Evolutionary conservation across 176 grass and related monocot species (phyloP), one percentile per base, ranked within the genome.

Genomic region (Musa beccarii): DNA sequence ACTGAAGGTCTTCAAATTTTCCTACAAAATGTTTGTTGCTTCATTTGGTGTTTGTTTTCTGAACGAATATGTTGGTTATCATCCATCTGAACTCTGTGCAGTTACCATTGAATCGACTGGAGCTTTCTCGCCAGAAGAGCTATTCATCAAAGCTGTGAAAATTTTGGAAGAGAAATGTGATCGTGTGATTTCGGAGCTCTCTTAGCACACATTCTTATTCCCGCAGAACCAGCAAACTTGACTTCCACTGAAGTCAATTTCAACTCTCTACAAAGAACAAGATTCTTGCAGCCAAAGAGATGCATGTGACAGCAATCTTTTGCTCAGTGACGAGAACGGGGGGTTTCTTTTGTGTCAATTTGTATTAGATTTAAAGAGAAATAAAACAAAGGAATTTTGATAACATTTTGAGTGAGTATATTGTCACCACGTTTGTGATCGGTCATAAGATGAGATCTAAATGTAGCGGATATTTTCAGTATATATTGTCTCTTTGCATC

Each of bases 141-240:
- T 96, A 12, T 90, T 96, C 81, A 90, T 76, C 20, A 89, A 96
- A 83, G 93, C 89, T 15, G 79, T 96, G 25, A 89, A 88, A 67
- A 83, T 90, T 69, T 81, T 96, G 28, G 85, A 89, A 79, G 89
- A 92, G 56, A 96, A 96, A 74, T 92, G 93, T 6, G 81, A 81
- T 63, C 71, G 83, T 62, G 85, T 92, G 66, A 84, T 96, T 83
- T 88, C 89, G 17, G 89, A 92, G 63, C 83, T 96, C 66, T 92
- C 93, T 49, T 87, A 79, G 55, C 28, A 76, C 57, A 54, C 15
- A 25, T 81, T 9, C 3, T 49, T n/a, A 54, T 53, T 63, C 74
- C 64, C 8, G 13, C 0, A 1, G 10, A 19, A 57, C 55, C 13
- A 1, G 17, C 17, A 57, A 19, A 57, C 17, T 12, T 57, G 16